Evolutionary conservation across 495 filamentous ascomycete species (phyloP), one percentile per base, ranked within the genome.

Genomic region (Neurospora tetrasperma): DNA sequence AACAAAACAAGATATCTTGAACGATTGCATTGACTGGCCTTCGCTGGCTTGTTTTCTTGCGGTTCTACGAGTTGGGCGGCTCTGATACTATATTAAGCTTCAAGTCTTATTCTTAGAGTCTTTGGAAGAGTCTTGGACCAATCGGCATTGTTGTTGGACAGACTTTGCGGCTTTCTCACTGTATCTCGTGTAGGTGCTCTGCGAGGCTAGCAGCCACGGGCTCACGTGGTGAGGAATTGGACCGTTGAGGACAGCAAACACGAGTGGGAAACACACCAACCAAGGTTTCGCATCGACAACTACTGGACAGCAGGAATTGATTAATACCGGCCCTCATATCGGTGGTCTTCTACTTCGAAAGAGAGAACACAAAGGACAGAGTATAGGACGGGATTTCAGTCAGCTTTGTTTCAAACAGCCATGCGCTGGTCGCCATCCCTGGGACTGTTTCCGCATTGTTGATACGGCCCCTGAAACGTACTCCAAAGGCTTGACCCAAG

Each of bases 381-480:
- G 42, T 10, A 44, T 18, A 38, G 70, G 72, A 66, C 69, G 31
- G 72, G 27, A 27, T 70, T 74, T 73, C 46, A 48, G 23, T 35
- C 69, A 46, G 35, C 71, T 74, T 68, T 68, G 6, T 18, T 54
- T 42, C 75, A 71, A 71, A 72, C 71, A 69, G 69, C 75, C 72
- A 79, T 80, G 74, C 78, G 73, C 78, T 74, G 71, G 71, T 71
- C 72, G 73, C 46, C 73, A 69, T 59, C 70, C 70, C 71, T 73
- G 69, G 70, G 70, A 39, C 72, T 69, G 66, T 71, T 48, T 31
- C 75, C 75, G 78, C 80, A 80, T 80, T 82, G 78, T 79, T 82
- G 79, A 82, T 81, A 80, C 78, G 59, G 73, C 77, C 71, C 73
- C 79, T 80, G 80, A 82, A 81, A 82, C 79, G 76, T 73, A 76